These are phyloP conservation scores for Pseudozyma hubeiensis DNA, from an alignment of 1,284 basidiomycete species.

Conservation along the genomic window DNA sequence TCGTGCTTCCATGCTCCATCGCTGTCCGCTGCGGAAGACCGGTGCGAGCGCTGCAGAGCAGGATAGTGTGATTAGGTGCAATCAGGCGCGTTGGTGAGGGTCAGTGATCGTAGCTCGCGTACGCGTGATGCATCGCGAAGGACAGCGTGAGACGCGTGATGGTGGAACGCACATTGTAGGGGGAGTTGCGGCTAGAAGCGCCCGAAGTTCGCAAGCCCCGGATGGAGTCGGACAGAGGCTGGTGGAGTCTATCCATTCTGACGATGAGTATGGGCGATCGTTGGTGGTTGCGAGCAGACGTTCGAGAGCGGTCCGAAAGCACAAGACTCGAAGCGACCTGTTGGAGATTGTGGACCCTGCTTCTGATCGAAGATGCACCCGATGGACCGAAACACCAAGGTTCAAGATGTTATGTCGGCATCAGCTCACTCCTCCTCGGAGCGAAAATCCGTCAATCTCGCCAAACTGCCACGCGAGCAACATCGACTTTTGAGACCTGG, in stretches of 20 bases:
- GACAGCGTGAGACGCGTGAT: background rate
- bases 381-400: too few relatives aligned
- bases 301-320: too few relatives aligned
- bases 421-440: too few relatives aligned
- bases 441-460: too few relatives aligned
- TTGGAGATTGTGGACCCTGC: too few relatives aligned
- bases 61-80: background rate
- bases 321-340: too few relatives aligned
- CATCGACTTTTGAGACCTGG: too few relatives aligned
- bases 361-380: too few relatives aligned
- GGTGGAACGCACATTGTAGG: constrained; percentile 31
- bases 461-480: too few relatives aligned
- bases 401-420: too few relatives aligned
- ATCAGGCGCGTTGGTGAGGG: background rate
- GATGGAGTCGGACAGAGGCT: constrained; percentile 17
- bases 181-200: constrained; percentile 32
- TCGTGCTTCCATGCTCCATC: constrained; percentile 45
- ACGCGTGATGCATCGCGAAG: too few relatives aligned
- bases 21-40: constrained; percentile 16
- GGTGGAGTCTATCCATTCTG: constrained; percentile 38
- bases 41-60: constrained; percentile 15
- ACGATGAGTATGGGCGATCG: background rate
- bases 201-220: constrained; percentile 20
- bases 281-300: too few relatives aligned
- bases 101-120: background rate